A percentile compares a stretch with the other conserved stretches of the same genome.
These are phyloP conservation scores for Paracoccidioides brasiliensis DNA, from an alignment of 2,329 filamentous ascomycete genomes.

Conservation along the genomic window DNA sequence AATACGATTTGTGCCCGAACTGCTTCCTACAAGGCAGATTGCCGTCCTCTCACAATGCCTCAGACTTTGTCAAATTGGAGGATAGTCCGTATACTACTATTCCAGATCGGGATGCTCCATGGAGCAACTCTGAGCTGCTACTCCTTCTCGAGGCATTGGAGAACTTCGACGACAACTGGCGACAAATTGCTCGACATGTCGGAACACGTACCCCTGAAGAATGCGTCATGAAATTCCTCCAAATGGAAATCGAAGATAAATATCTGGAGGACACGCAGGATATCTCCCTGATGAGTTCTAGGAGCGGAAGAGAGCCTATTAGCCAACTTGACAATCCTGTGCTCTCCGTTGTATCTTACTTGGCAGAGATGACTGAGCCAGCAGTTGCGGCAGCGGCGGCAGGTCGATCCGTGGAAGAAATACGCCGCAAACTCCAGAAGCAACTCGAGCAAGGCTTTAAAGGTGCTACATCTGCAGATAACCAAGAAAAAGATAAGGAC, in stretches of 20 bases:
- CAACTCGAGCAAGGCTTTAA: slow-evolving; percentile 54
- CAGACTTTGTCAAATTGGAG: slow-evolving; percentile 78
- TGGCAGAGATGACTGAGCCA: slow-evolving; percentile 82
- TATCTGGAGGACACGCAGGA: slow-evolving; percentile 69
- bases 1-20: slow-evolving; percentile 80
- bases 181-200: slow-evolving; percentile 81
- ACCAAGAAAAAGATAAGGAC: slow-evolving; percentile 40
- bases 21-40: slow-evolving; percentile 79
- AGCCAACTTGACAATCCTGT: slow-evolving; percentile 91
- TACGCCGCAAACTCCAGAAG: slow-evolving; percentile 65
- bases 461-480: slow-evolving; percentile 39
- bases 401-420: slow-evolving; percentile 72
- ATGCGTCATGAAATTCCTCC: slow-evolving; percentile 91
- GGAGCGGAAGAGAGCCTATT: slow-evolving; percentile 74
- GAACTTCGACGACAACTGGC: slow-evolving; percentile 91
- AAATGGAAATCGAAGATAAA: slow-evolving; percentile 94
- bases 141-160: slow-evolving; percentile 82
- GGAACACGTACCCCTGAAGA: slow-evolving; percentile 85
- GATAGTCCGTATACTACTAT: slow-evolving; percentile 69
- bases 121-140: slow-evolving; percentile 84
- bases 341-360: slow-evolving; percentile 88
- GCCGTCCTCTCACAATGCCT: slow-evolving; percentile 61
- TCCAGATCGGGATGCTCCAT: slow-evolving; percentile 73
- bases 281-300: slow-evolving; percentile 52
- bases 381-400: slow-evolving; percentile 82